Conservation (phyloP, 1,139 yeast species). For the Sugiyamaella pinicola region DNA sequence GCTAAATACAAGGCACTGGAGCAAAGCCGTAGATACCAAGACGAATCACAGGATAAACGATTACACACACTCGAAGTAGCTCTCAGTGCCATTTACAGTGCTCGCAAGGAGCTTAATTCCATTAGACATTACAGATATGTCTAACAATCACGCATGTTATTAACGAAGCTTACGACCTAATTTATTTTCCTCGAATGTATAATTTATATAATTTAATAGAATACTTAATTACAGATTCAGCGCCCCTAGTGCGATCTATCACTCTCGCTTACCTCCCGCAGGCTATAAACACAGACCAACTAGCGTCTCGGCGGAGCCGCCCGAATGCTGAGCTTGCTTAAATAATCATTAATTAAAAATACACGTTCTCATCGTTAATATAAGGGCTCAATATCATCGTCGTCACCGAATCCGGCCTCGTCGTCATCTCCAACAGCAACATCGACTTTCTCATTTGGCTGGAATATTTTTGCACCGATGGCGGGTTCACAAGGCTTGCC, state of each 20-base stretch:
- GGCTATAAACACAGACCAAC: too few species aligned
- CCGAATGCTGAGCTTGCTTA: too few species aligned
- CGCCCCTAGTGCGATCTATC: too few species aligned
- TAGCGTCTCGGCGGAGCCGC: too few species aligned
- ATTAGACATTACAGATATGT: conserved; percentile 27
- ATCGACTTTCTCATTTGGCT: background rate
- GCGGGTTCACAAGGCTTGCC: conserved; percentile 30
- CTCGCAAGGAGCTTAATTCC: conserved; percentile 36
- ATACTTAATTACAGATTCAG: conserved; percentile 8
- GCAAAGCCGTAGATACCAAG: conserved; percentile 41
- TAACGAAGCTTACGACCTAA: conserved; percentile 11
- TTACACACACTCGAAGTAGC: conserved; percentile 39
- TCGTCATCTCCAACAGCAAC: conserved; percentile 11
- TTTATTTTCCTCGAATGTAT: conserved; percentile 10
- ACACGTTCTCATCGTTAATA: too few species aligned
- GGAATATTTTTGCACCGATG: conserved; percentile 1
- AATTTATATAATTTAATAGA: background rate
- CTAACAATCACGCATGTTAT: conserved; percentile 7
- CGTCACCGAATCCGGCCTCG: conserved; percentile 26
- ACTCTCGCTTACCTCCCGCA: too few species aligned
- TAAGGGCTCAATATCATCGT: conserved; percentile 17
- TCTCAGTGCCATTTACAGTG: conserved; percentile 36
- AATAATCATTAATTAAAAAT: too few species aligned
- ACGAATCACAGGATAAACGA: conserved; percentile 27
- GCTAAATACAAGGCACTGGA: conserved; percentile 57